phyloP scores from a whole-genome alignment of 1,284 basidiomycete species.

The Hypsizygus ulmarius region DNA sequence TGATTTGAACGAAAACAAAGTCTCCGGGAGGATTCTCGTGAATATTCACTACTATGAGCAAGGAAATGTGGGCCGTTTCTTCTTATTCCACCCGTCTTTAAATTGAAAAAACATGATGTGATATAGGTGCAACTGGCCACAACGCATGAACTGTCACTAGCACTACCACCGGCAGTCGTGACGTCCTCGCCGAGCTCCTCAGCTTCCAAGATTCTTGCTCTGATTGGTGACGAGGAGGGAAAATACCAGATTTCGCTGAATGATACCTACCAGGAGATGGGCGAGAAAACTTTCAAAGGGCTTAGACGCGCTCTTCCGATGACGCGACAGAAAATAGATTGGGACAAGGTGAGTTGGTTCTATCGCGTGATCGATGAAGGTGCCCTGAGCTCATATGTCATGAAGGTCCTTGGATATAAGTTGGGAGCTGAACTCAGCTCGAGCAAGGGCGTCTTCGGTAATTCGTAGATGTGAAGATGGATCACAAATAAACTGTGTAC shows the following conservation, averaged over 20 bases:
- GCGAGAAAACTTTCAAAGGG: conserved; percentile 89
- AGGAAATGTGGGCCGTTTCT: conserved; percentile 71
- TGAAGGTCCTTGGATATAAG: conserved; percentile 79
- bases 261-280: conserved; percentile 81
- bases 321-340: conserved; percentile 91
- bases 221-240: conserved; percentile 77
- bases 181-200: conserved; percentile 52
- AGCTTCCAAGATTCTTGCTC: conserved; percentile 73
- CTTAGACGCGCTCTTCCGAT: conserved; percentile 85
- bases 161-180: conserved; percentile 57
- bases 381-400: background rate
- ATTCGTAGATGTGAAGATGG: conserved; percentile 25
- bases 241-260: conserved; percentile 76
- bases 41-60: conserved; percentile 97
- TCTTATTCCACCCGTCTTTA: background rate
- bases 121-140: conserved; percentile 86
- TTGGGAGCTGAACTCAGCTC: conserved; percentile 80
- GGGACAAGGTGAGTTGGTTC: conserved; percentile 77
- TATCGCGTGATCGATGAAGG: background rate
- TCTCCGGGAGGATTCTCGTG: conserved; percentile 68
- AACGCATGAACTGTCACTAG: conserved; percentile 62
- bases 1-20: conserved; percentile 51
- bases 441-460: conserved; percentile 60
- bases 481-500: background rate
- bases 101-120: conserved; percentile 4